These are phyloP conservation scores for Eutrema yunnanense DNA, from an alignment of 345 rosid species.

Conservation along the genomic window DNA sequence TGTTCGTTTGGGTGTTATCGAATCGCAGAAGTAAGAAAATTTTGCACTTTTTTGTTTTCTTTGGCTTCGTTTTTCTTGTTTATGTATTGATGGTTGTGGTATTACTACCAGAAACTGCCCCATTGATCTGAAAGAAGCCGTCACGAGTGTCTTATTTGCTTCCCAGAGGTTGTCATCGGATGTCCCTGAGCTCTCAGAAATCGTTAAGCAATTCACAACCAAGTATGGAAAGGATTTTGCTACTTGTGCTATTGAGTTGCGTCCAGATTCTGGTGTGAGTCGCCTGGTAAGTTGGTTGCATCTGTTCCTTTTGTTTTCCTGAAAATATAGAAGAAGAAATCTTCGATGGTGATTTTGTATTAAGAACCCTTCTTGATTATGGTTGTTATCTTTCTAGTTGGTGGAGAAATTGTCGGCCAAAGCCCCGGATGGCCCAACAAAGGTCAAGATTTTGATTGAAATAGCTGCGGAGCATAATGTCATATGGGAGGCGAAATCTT, in stretches of 20 bases:
- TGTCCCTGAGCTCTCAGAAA: slow-evolving; percentile 73
- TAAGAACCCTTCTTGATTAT: not conserved
- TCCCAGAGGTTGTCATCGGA: slow-evolving; percentile 87
- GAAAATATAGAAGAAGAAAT: not conserved
- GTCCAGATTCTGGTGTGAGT: slow-evolving; percentile 90
- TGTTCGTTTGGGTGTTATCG: slow-evolving; percentile 73
- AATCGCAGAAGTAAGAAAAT: slow-evolving; percentile 64
- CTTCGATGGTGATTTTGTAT: not conserved
- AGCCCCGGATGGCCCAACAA: slow-evolving; percentile 84
- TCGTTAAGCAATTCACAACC: slow-evolving; percentile 54
- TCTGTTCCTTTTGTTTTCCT: not conserved
- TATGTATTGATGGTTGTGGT: not conserved
- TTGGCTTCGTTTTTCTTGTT: not conserved
- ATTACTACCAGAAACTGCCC: slow-evolving; percentile 56
- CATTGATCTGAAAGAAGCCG: slow-evolving; percentile 75
- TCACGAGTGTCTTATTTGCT: slow-evolving; percentile 72
- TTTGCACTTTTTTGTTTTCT: not conserved
- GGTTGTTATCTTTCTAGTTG: slow-evolving; percentile 37
- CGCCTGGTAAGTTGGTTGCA: slow-evolving; percentile 55
- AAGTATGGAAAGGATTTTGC: slow-evolving; percentile 91
- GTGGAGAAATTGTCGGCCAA: slow-evolving; percentile 74
- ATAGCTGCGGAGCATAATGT: slow-evolving; percentile 77
- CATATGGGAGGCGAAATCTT: slow-evolving; percentile 67
- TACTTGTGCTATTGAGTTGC: slow-evolving; percentile 65
- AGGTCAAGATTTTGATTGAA: slow-evolving; percentile 61